Evolutionary conservation across 2,329 filamentous ascomycete genomes (phyloP).

Genomic region (Exophiala spinifera): DNA sequence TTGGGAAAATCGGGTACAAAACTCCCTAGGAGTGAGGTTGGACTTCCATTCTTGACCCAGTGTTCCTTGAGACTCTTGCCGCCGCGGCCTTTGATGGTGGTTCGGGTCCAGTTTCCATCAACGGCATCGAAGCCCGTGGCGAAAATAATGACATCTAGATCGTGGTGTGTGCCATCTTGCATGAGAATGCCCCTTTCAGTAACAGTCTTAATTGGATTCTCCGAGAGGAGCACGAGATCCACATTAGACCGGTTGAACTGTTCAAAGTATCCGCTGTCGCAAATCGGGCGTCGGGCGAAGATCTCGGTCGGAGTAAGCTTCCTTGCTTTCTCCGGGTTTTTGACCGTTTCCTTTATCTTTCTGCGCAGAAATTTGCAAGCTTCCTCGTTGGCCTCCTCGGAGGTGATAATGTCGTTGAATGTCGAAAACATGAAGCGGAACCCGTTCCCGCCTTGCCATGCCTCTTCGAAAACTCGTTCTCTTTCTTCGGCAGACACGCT

Average conservation of each 20-base stretch:
- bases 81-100: constrained; percentile 33
- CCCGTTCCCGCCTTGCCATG: constrained; percentile 35
- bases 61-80: constrained; percentile 33
- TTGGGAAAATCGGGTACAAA: constrained; percentile 45
- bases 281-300: constrained; percentile 22
- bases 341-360: constrained; percentile 51
- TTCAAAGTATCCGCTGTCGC: constrained; percentile 40
- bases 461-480: constrained; percentile 31
- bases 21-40: constrained; percentile 41
- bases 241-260: constrained; percentile 48
- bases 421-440: constrained; percentile 40
- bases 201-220: constrained; percentile 42
- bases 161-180: constrained; percentile 35
- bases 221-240: constrained; percentile 44
- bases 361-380: constrained; percentile 56
- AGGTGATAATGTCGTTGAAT: constrained; percentile 38
- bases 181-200: constrained; percentile 41
- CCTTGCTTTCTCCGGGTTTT: constrained; percentile 44
- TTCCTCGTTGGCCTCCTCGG: constrained; percentile 49
- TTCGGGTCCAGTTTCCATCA: constrained; percentile 35
- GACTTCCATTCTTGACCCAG: constrained; percentile 31
- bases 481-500: constrained; percentile 9
- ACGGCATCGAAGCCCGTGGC: constrained; percentile 46
- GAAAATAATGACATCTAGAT: constrained; percentile 41
- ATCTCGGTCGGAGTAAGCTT: constrained; percentile 18